Evolutionary conservation across 257 asterid species (phyloP).

Genomic region (Rhazya stricta): DNA sequence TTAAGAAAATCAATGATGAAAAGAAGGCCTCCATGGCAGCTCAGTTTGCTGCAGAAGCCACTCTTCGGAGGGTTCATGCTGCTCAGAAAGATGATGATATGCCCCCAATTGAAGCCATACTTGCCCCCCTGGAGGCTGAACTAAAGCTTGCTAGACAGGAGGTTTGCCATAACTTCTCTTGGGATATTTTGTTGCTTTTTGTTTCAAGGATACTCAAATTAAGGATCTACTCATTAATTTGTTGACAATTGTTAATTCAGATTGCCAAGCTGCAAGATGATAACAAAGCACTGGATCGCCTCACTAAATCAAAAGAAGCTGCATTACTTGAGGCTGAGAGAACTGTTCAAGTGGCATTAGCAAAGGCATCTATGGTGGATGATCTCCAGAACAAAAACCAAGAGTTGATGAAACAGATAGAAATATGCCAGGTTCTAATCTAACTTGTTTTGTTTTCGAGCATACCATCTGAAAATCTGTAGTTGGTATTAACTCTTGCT

Average conservation of each 20-base stretch:
- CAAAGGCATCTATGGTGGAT: slow-evolving; percentile 98
- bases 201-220: slow-evolving; percentile 11
- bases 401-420: slow-evolving; percentile 95
- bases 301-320: slow-evolving; percentile 96
- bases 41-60: slow-evolving; percentile 99
- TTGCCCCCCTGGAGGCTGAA: slow-evolving; percentile 97
- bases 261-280: slow-evolving; percentile 95
- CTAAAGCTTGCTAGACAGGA: slow-evolving; percentile 95
- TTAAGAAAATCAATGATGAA: slow-evolving; percentile 90
- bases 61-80: slow-evolving; percentile 94
- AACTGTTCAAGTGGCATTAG: slow-evolving; percentile 87
- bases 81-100: slow-evolving; percentile 97
- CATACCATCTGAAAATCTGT: not conserved
- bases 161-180: slow-evolving; percentile 38
- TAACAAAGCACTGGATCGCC: slow-evolving; percentile 91
- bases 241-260: slow-evolving; percentile 36
- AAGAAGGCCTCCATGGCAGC: slow-evolving; percentile 98
- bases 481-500: slow-evolving; percentile 3
- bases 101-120: slow-evolving; percentile 99
- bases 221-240: slow-evolving; percentile 20
- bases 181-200: slow-evolving; percentile 12
- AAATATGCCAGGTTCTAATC: slow-evolving; percentile 76
- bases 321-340: slow-evolving; percentile 94
- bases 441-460: slow-evolving; percentile 13
- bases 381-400: slow-evolving; percentile 97